These are phyloP conservation scores for Lenzites betulinus DNA, from an alignment of 768 basidiomycete genomes.

Conservation along the genomic window DNA sequence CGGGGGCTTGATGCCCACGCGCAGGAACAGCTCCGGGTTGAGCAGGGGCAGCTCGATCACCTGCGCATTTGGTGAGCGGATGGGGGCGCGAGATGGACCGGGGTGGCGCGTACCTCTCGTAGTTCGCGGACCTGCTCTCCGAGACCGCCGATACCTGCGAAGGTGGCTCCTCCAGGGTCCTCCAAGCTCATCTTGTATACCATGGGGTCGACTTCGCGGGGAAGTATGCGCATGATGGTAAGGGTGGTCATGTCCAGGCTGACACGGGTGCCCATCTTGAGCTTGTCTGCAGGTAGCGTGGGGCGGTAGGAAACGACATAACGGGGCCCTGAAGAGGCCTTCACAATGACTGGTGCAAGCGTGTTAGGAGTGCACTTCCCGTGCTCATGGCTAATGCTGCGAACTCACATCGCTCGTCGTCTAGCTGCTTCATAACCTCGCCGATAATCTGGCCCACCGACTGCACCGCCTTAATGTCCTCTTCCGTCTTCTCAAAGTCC, in stretches of 20 bases:
- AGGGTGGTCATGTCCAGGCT: slow-evolving; percentile 99
- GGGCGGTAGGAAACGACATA: slow-evolving; percentile 98
- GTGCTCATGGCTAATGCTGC: neutral
- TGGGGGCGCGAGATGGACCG: neutral
- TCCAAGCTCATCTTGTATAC: slow-evolving; percentile 99
- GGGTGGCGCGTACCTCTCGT: slow-evolving; percentile 67
- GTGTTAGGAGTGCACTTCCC: neutral
- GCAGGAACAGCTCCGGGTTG: slow-evolving; percentile 89
- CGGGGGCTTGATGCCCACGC: slow-evolving; percentile 96
- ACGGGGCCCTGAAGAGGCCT: slow-evolving; percentile 96
- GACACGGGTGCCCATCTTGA: slow-evolving; percentile 93
- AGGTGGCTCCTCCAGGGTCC: slow-evolving; percentile 92
- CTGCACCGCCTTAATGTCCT: slow-evolving; percentile 98
- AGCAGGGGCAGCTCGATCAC: slow-evolving; percentile 95
- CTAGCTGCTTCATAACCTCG: slow-evolving; percentile 97
- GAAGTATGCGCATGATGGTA: slow-evolving; percentile 98
- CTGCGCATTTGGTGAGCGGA: slow-evolving; percentile 37
- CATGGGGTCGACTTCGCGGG: slow-evolving; percentile 95
- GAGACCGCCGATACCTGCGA: slow-evolving; percentile 96
- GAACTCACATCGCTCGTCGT: slow-evolving; percentile 91
- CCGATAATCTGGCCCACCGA: slow-evolving; percentile 99
- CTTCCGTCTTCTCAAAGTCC: slow-evolving; percentile 92
- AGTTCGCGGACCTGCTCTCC: slow-evolving; percentile 96
- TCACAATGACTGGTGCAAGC: slow-evolving; percentile 83
- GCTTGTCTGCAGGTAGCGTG: slow-evolving; percentile 85